Evolutionary conservation across 1,284 basidiomycete species (phyloP), one percentile per base, ranked within the genome.

Genomic region (Pterulicium gracile): DNA sequence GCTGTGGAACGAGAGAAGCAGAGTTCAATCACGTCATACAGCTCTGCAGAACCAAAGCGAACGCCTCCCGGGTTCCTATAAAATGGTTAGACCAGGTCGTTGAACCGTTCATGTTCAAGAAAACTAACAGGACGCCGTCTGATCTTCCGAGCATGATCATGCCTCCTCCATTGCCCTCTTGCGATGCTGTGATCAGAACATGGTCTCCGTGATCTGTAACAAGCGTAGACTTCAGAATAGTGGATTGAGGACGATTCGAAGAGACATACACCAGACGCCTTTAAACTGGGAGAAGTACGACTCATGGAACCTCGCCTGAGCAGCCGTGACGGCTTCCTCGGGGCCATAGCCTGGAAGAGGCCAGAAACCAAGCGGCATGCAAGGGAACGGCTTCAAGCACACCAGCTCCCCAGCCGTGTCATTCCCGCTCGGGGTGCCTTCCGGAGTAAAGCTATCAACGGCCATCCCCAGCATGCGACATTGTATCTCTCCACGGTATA

Each of bases 281-380:
- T 73, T 57, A 53, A 71, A 78, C 56, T 81, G 79, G 47, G 80
- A 72, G 61, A 88, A 88, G 64, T 93, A 93, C 22, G 86, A 79
- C 52, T 86, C 75, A 48, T 75, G 68, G 60, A 82, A 88, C 53
- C 88, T 70, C 49, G 62, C 65, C 51, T 70, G 60, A n/a, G 84
- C 86, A 22, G 68, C 68, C 40, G 72, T 65, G 14, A 84, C 79
- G 42, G 68, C 70, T 35, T 73, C 72, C 15, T 73, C 70, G 44
- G 70, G 63, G 45, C 78, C 81, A 60, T 73, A 81, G 4, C 81
- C 81, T 24, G 74, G 65, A 42, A 87, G 63, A 2, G 85, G 85
- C 88, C 88, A 91, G 61, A 93, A 92, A 2, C 86, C 86, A 22
- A 84, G 65, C 1, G 89, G 89, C 73, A 87, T 82, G 56, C 85